These are phyloP conservation scores for Aegilops longissima DNA, from an alignment of 176 grass and related monocot species.

Conservation along the genomic window DNA sequence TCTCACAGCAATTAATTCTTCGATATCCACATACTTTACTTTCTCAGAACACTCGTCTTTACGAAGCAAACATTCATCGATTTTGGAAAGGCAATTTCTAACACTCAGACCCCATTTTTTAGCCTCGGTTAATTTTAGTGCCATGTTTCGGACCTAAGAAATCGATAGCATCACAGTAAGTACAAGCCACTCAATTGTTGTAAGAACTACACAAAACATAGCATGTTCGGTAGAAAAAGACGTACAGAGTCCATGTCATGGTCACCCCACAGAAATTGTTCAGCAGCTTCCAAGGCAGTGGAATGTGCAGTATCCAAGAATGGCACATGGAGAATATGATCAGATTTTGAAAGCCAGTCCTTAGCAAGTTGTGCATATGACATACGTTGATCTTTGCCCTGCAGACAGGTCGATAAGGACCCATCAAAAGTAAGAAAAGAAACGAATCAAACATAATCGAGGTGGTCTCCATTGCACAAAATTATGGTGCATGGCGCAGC, in stretches of 20 bases:
- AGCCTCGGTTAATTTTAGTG: slow-evolving; percentile 54
- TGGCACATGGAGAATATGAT: slow-evolving; percentile 68
- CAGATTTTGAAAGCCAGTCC: slow-evolving; percentile 73
- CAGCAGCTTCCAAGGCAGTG: slow-evolving; percentile 63
- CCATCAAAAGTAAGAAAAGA: slow-evolving; percentile 8
- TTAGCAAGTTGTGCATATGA: slow-evolving; percentile 75
- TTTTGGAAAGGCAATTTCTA: slow-evolving; percentile 59
- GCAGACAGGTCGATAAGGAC: slow-evolving; percentile 30
- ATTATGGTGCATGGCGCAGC: background rate
- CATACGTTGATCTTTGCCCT: slow-evolving; percentile 56
- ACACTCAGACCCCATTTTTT: slow-evolving; percentile 63
- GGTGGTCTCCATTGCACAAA: background rate
- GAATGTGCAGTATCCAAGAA: slow-evolving; percentile 56
- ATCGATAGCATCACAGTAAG: slow-evolving; percentile 23
- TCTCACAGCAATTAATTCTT: slow-evolving; percentile 58
- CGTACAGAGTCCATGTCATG: slow-evolving; percentile 88
- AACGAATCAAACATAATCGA: slow-evolving; percentile 12
- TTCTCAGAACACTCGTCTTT: slow-evolving; percentile 48
- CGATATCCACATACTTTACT: slow-evolving; percentile 62
- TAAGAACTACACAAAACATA: slow-evolving; percentile 7
- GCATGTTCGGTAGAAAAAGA: slow-evolving; percentile 33
- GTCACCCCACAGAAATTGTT: slow-evolving; percentile 92
- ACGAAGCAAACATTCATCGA: slow-evolving; percentile 34
- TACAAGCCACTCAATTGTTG: slow-evolving; percentile 16
- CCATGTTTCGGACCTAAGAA: slow-evolving; percentile 71